These are phyloP conservation scores for Talaromyces rugulosus DNA, from an alignment of 2,329 filamentous ascomycete genomes.

Conservation along the genomic window DNA sequence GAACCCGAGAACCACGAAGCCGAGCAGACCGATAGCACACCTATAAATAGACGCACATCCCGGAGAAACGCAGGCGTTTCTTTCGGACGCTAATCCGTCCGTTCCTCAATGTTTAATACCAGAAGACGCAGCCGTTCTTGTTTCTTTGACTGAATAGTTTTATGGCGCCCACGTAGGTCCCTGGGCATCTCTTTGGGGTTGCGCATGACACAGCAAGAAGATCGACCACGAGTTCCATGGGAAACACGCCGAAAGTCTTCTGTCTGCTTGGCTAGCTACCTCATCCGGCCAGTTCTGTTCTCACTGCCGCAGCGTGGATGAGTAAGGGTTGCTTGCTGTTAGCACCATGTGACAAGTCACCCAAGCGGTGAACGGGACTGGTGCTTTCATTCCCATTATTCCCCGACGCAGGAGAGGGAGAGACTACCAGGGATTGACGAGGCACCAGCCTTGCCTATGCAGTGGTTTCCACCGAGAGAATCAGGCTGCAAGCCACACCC, in stretches of 20 bases:
- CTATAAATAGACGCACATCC: background rate
- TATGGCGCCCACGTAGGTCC: background rate
- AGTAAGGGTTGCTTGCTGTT: background rate
- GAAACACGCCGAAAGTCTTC: background rate
- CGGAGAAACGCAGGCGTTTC: background rate
- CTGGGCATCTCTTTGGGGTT: background rate
- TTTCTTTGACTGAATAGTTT: background rate
- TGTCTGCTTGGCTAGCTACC: background rate
- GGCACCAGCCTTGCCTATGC: background rate
- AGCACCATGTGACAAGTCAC: background rate
- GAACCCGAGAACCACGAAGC: background rate
- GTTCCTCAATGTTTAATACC: background rate
- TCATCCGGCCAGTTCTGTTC: background rate
- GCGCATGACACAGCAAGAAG: background rate
- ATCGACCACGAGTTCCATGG: background rate
- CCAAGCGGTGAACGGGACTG: background rate
- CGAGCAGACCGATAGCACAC: background rate
- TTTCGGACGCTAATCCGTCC: background rate
- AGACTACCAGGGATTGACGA: background rate
- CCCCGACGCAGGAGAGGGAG: background rate
- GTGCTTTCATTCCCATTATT: background rate
- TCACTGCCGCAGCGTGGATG: background rate
- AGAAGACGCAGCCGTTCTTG: background rate
- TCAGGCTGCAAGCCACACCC: background rate
- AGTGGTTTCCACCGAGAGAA: background rate